Base-by-base conservation (phyloP, 148 eudicot genomes). In the Pharnaceum exiguum region DNA sequence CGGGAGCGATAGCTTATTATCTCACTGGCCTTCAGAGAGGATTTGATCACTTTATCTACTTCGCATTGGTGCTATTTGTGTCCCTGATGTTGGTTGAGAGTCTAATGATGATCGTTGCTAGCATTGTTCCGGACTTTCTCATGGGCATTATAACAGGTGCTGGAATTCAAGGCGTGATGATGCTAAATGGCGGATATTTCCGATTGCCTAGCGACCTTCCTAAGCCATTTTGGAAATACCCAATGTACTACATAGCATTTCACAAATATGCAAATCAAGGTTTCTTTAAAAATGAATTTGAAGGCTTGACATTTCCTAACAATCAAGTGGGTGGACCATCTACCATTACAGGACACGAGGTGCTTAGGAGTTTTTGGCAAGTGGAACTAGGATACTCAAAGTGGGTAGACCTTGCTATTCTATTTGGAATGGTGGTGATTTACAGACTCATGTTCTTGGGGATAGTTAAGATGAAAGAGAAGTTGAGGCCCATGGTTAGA, bases 381-480 rank as follows among this genome's bases (percentile, higher is more conserved):
- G 76, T 80, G 12, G 60, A 80, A 31, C 70, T 73, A 59, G 73
- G 72, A 3, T 71, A 75, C 36, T 77, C 82, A 5, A 81, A 81
- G 38, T 81, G 86, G 86, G 59, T 77, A 0, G 75, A 81, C 60
- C 31, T 81, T 31, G 69, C 8, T 0, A 71, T 81, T 38, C 5
- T 81, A 22, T 5, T 81, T 12, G 86, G 80, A 5, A 81, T 81
- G 86, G 62, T 72, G 39, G 29, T 62, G 7, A 25, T 77, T 3
- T 81, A 81, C 42, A 46, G 80, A 42, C 33, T 78, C 6, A 40
- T 81, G 49, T 81, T 81, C 32, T 67, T 77, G 15, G 67, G 52
- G 3, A 74, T 80, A 4, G 46, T 77, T 0, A 73, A 73, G 48
- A 42, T 22, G 7, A 36, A 5, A 5, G 78, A 75, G 45, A 73